These are phyloP conservation scores for Prunella vulgaris DNA, from an alignment of 257 asterid species.

Conservation along the genomic window DNA sequence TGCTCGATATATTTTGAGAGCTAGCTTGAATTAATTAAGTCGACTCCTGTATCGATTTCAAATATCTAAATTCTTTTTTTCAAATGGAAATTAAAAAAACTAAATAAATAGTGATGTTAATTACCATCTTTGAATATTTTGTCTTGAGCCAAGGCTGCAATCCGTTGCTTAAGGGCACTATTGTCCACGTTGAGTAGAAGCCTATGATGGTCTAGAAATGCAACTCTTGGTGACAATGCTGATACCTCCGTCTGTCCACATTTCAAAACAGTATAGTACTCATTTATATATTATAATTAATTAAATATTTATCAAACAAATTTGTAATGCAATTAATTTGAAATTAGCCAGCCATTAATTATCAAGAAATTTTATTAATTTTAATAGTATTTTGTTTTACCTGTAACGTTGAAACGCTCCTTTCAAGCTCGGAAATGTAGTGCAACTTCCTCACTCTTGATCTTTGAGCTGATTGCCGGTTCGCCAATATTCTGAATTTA, in stretches of 20 bases:
- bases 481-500: constrained; percentile 67
- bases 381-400: constrained; percentile 24
- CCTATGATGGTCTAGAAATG: constrained; percentile 85
- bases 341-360: background rate
- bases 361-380: no score
- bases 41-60: no score
- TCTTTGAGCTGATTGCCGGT: constrained; percentile 94
- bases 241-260: constrained; percentile 71
- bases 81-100: no score
- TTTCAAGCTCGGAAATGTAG: constrained; percentile 90
- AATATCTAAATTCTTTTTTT: no score
- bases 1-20: background rate
- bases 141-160: constrained; percentile 96
- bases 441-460: constrained; percentile 90
- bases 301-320: no score
- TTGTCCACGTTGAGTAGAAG: constrained; percentile 79
- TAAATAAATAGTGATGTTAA: background rate
- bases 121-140: constrained; percentile 88
- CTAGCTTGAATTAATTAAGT: no score
- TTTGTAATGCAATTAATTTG: no score
- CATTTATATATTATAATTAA: no score
- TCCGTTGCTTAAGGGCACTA: constrained; percentile 80
- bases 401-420: constrained; percentile 82
- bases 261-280: background rate
- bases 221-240: constrained; percentile 87